These are phyloP conservation scores for Coemansia sp. DNA, from an alignment of 192 early-diverging fungal genomes.

Conservation along the genomic window DNA sequence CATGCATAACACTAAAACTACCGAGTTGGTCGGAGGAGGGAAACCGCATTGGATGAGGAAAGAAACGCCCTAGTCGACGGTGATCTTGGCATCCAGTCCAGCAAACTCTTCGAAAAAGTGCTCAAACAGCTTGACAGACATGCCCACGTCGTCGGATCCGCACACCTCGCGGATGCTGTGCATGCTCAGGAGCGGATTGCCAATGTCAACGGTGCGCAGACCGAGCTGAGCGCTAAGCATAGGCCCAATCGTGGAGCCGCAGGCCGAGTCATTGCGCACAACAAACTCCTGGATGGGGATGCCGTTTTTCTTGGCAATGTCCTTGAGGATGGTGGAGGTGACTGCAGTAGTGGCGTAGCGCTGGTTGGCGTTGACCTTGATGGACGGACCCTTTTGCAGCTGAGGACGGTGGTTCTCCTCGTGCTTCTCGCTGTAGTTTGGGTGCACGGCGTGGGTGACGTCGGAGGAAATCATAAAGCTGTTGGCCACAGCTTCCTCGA, in stretches of 20 bases:
- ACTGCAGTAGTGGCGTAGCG: slow-evolving; percentile 75
- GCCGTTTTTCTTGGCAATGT: slow-evolving; percentile 68
- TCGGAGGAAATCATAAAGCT: slow-evolving; percentile 87
- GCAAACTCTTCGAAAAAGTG: slow-evolving; percentile 53
- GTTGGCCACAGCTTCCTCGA: slow-evolving; percentile 78
- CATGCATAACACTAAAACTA: no score
- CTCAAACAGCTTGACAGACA: slow-evolving; percentile 80
- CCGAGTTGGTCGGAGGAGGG: no score
- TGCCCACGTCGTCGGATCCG: slow-evolving; percentile 81
- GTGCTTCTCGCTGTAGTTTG: slow-evolving; percentile 89
- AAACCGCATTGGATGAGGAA: background rate
- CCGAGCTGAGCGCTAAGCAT: slow-evolving; percentile 93
- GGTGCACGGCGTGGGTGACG: slow-evolving; percentile 90
- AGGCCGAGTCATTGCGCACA: slow-evolving; percentile 89
- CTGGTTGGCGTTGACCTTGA: slow-evolving; percentile 98
- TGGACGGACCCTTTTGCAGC: slow-evolving; percentile 91
- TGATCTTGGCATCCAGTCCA: slow-evolving; percentile 46
- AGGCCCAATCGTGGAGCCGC: slow-evolving; percentile 96
- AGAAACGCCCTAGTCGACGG: slow-evolving; percentile 29
- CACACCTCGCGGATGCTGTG: slow-evolving; percentile 92
- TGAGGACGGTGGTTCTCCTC: slow-evolving; percentile 88
- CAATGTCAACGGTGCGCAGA: slow-evolving; percentile 92
- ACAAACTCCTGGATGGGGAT: slow-evolving; percentile 89
- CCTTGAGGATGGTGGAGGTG: slow-evolving; percentile 67
- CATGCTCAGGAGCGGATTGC: slow-evolving; percentile 95